These are phyloP conservation scores for Trichomonas vaginalis DNA, from an alignment of 208 protist species.

Conservation along the genomic window DNA sequence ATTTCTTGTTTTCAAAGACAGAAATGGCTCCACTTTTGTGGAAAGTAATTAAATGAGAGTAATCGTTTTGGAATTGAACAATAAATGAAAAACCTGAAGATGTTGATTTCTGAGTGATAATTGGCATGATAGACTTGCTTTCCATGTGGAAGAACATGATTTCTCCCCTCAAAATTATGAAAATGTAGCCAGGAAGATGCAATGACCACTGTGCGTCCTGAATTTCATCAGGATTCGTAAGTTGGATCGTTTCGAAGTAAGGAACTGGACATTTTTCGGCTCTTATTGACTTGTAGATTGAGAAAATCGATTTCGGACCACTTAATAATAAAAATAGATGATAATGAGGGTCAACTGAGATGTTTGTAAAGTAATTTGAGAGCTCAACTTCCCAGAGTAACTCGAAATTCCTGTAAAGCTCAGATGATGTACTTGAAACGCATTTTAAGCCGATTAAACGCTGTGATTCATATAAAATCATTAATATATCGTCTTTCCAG, in stretches of 20 bases:
- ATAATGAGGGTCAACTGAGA: not conserved
- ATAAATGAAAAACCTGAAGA: not conserved
- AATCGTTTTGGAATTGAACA: not conserved
- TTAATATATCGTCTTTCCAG: not conserved
- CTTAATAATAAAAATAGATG: not conserved
- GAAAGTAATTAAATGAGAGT: not conserved
- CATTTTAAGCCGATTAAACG: not conserved
- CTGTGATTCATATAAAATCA: not conserved
- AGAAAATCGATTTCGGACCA: not conserved
- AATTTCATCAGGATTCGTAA: not conserved
- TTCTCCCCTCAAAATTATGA: not conserved
- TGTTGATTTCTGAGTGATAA: not conserved
- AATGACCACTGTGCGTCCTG: not conserved
- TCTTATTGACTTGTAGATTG: not conserved
- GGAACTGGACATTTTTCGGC: not conserved
- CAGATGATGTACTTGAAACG: too few relatives aligned
- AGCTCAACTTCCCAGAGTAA: not conserved
- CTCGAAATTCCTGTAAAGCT: not conserved
- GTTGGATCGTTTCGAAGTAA: not conserved
- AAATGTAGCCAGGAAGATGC: not conserved
- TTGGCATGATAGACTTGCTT: not conserved
- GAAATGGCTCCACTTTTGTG: not conserved
- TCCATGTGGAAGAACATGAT: not conserved
- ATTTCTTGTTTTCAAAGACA: not conserved
- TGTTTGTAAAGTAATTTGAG: not conserved